Evolutionary conservation across 2,329 filamentous ascomycete genomes (phyloP).

Genomic region (Alternaria sp.): DNA sequence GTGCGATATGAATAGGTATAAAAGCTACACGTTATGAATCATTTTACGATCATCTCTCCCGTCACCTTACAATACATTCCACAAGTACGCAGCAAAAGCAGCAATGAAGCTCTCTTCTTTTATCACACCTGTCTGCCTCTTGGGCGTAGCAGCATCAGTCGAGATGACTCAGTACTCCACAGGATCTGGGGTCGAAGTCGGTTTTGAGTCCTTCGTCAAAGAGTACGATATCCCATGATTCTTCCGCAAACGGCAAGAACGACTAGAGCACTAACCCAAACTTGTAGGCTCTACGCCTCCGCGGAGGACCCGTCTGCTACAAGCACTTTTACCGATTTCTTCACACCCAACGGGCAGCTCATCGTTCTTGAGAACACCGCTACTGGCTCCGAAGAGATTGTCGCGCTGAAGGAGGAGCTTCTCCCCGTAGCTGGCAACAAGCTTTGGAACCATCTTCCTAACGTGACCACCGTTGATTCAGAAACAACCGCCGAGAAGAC

Average conservation of each 20-base stretch:
- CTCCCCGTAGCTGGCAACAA: constrained; percentile 4
- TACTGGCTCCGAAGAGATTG: background rate
- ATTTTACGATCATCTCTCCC: background rate
- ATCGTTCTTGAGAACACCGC: constrained; percentile 2
- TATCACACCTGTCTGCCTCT: background rate
- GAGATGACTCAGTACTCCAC: constrained; percentile 5
- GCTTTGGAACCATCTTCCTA: constrained; percentile 4
- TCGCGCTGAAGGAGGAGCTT: constrained; percentile 3
- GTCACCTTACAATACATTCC: background rate
- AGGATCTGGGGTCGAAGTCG: background rate
- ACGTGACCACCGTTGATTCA: constrained; percentile 2
- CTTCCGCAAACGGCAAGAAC: background rate
- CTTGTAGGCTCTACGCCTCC: constrained; percentile 2
- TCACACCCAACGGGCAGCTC: background rate
- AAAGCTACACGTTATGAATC: background rate
- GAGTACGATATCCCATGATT: background rate
- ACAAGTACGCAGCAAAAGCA: background rate
- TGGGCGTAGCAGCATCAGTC: constrained; percentile 3
- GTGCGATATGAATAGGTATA: background rate
- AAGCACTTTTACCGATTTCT: constrained; percentile 7
- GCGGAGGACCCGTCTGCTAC: constrained; percentile 5
- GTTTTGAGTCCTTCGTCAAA: constrained; percentile 1
- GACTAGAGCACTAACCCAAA: background rate
- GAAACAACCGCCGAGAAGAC: constrained; percentile 1
- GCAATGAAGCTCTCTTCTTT: background rate